phyloP scores from a whole-genome alignment of 1,139 yeast species.

The Pichia inconspicua region DNA sequence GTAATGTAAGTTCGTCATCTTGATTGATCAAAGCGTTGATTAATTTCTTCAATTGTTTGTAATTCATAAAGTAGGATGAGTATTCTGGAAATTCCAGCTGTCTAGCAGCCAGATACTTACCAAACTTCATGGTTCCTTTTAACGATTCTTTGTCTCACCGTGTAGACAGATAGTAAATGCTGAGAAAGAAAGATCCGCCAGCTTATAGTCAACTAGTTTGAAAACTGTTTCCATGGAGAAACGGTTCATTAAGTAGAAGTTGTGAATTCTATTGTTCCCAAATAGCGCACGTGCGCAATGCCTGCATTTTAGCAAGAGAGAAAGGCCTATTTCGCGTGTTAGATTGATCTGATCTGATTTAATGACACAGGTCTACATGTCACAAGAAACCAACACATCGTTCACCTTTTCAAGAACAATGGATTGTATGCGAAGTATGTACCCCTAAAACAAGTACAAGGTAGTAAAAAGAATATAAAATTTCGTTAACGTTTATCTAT shows the following conservation, averaged over 20 bases:
- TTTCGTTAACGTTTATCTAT: not conserved
- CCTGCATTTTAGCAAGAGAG: too few relatives aligned
- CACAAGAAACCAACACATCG: too few relatives aligned
- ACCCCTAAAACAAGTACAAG: too few relatives aligned
- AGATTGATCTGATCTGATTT: not conserved
- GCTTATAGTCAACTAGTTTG: not conserved
- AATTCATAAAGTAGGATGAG: constrained; percentile 86
- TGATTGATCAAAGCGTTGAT: constrained; percentile 46
- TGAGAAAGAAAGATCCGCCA: not conserved
- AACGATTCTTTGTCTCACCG: not conserved
- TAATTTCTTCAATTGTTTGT: constrained; percentile 80
- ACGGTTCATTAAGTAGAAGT: not conserved
- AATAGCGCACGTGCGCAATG: not conserved
- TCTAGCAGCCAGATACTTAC: constrained; percentile 88
- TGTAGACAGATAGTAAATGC: not conserved
- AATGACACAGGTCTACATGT: too few relatives aligned
- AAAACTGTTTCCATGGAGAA: not conserved
- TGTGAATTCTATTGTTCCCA: not conserved
- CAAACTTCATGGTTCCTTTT: constrained; percentile 57
- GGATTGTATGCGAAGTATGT: too few relatives aligned
- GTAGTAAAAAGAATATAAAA: too few relatives aligned
- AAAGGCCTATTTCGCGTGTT: too few relatives aligned
- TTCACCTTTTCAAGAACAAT: too few relatives aligned
- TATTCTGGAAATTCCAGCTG: constrained; percentile 94
- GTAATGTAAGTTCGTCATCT: constrained; percentile 49